A percentile compares a stretch with the other conserved stretches of the same genome.
Evolutionary conservation across 2,329 filamentous ascomycete genomes (phyloP).

Genomic region (Juglanconis sp.): DNA sequence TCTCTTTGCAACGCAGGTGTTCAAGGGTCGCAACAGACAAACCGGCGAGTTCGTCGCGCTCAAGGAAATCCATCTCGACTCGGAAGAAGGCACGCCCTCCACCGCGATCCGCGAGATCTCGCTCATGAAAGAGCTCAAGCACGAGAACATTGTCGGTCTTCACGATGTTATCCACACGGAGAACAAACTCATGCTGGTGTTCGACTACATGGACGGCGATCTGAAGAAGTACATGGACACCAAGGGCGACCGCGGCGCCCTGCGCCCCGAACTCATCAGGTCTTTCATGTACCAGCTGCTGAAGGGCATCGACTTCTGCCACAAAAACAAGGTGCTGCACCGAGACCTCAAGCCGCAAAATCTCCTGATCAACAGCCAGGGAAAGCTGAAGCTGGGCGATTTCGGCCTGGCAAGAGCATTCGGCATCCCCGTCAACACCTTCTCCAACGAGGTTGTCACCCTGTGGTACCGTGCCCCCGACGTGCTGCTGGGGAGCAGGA

Average conservation of each 20-base stretch:
- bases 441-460: slow-evolving; percentile 96
- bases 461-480: slow-evolving; percentile 97
- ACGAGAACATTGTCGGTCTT: slow-evolving; percentile 95
- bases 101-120: slow-evolving; percentile 98
- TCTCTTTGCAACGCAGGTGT: slow-evolving; percentile 61
- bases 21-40: slow-evolving; percentile 93
- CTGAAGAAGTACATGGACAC: slow-evolving; percentile 99
- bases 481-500: slow-evolving; percentile 86
- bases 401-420: slow-evolving; percentile 93
- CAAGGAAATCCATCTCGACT: slow-evolving; percentile 98
- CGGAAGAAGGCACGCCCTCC: slow-evolving; percentile 94
- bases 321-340: slow-evolving; percentile 94
- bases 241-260: slow-evolving; percentile 79
- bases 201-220: slow-evolving; percentile 98
- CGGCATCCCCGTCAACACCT: slow-evolving; percentile 95
- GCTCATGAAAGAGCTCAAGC: slow-evolving; percentile 98
- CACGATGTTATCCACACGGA: slow-evolving; percentile 99
- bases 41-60: slow-evolving; percentile 94
- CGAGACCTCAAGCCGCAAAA: slow-evolving; percentile 96
- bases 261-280: slow-evolving; percentile 90
- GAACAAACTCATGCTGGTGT: slow-evolving; percentile 99
- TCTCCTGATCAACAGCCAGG: slow-evolving; percentile 88
- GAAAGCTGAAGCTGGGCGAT: slow-evolving; percentile 86
- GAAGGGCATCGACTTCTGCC: slow-evolving; percentile 94
- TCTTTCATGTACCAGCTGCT: slow-evolving; percentile 99